Conservation (phyloP, 768 basidiomycete genomes). For the Nevesoporus exiguus region DNA sequence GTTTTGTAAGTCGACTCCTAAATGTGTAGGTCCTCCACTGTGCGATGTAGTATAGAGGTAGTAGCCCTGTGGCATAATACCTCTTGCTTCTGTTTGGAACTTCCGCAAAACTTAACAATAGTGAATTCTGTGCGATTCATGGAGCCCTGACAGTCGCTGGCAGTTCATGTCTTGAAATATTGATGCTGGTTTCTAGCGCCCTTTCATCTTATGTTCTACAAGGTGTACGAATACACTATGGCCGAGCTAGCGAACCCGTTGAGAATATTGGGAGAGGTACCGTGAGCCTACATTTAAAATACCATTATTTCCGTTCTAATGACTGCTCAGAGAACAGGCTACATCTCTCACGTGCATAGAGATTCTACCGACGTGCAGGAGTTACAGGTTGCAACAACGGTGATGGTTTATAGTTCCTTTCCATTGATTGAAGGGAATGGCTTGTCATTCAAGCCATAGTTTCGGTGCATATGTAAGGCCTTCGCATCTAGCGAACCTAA, state of each 20-base stretch:
- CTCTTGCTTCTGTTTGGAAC: not conserved
- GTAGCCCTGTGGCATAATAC: no score
- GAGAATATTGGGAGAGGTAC: not conserved
- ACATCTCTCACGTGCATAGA: not conserved
- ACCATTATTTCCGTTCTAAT: not conserved
- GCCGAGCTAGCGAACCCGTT: not conserved
- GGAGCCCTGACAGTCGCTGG: slow-evolving; percentile 2
- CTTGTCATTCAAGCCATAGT: not conserved
- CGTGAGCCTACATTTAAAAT: not conserved
- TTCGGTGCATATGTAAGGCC: not conserved
- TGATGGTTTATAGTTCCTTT: not conserved
- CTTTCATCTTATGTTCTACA: not conserved
- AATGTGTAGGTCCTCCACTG: no score
- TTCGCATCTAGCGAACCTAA: slow-evolving; percentile 11
- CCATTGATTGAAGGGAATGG: no score
- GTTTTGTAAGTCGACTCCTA: no score
- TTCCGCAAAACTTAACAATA: not conserved
- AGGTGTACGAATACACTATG: slow-evolving; percentile 6
- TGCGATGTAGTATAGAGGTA: no score
- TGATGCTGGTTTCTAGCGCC: no score
- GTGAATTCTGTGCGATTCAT: not conserved
- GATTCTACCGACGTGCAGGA: not conserved
- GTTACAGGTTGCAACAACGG: slow-evolving; percentile 4
- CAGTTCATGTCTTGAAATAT: not conserved
- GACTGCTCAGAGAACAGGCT: slow-evolving; percentile 8